Base-by-base conservation (phyloP, 2,329 filamentous ascomycete genomes). In the Colletotrichum viniferum region DNA sequence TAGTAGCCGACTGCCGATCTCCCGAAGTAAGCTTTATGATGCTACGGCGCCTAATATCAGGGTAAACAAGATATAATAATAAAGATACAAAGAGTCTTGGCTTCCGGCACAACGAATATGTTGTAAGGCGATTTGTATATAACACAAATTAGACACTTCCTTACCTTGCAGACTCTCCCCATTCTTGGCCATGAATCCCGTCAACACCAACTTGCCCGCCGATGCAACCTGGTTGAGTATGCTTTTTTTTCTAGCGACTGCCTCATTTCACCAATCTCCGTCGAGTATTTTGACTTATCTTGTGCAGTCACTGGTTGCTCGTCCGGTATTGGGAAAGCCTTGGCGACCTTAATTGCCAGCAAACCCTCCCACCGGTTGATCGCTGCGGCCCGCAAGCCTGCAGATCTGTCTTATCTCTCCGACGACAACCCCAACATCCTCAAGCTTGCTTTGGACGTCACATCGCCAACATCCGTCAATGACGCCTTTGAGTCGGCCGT, bases 401-500 rank as follows among this genome's bases (percentile, higher is more conserved):
- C 82, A 1, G 76, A 80, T n/a, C 85, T 90, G 5, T 82, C 84
- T 4, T 83, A 83, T 77, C 82, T 89, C 10, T 83, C 86, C 1
- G 79, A 83, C 24, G 67, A 65, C 9, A 78, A 80, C 55, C 55
- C 79, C 65, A 84, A 83, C 64, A 80, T 89, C 34, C 82, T 90
- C 75, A 88, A 87, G 76, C 79, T 89, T 3, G 78, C 81, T 0
- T 81, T 90, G 3, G 88, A 90, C 71, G 88, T 90, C 3, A 89
- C 86, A 0, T 88, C 84, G 0, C 75, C 77, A 0, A 26, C 67
- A 1, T 83, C 84, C 1, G 84, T 89, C 72, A 77, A 83, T 10
- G 67, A 69, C 2, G 86, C 86, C 0, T 77, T 89, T 16, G 32
- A 71, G 0, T 76, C 79, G 0, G 80, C 86, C 2, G 79, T 83